phyloP scores from a whole-genome alignment of 2,329 filamentous ascomycete species.

The Incumbomyces lentus region DNA sequence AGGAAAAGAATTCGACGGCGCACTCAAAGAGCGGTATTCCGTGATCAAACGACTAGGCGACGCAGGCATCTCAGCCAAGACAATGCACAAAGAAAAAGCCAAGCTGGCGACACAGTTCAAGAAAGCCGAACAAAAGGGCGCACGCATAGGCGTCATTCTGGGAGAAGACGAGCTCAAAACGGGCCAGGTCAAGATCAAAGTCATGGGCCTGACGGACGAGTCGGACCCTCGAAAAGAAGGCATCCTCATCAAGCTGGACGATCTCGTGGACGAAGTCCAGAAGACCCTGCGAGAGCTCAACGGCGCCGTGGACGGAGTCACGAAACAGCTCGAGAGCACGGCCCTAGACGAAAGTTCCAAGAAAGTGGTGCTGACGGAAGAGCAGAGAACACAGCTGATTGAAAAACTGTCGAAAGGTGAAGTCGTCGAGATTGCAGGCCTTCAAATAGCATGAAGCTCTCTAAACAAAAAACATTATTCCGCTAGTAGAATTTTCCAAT shows the following conservation, averaged over 20 bases:
- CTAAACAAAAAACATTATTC: no score
- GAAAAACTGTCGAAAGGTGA: not conserved
- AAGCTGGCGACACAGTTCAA: constrained; percentile 87
- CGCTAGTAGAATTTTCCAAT: no score
- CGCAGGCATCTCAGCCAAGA: constrained; percentile 84
- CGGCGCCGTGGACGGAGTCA: not conserved
- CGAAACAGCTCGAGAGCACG: not conserved
- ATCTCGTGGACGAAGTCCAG: constrained; percentile 9
- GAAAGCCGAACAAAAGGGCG: constrained; percentile 65
- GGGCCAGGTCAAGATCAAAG: constrained; percentile 82
- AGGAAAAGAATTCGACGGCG: constrained; percentile 69
- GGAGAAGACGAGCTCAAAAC: constrained; percentile 79
- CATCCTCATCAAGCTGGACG: constrained; percentile 53
- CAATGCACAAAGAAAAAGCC: constrained; percentile 67
- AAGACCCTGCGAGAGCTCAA: constrained; percentile 1
- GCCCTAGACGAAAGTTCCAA: not conserved
- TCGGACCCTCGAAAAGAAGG: constrained; percentile 84
- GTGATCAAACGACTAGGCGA: constrained; percentile 71
- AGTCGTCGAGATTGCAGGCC: not conserved
- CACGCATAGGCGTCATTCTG: constrained; percentile 79
- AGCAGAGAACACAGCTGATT: not conserved
- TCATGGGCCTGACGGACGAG: constrained; percentile 65
- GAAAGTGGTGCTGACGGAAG: not conserved
- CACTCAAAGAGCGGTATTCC: constrained; percentile 74
- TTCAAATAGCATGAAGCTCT: not conserved